Evolutionary conservation across 1,284 basidiomycete species (phyloP).

Genomic region (Blastosporella zonata): DNA sequence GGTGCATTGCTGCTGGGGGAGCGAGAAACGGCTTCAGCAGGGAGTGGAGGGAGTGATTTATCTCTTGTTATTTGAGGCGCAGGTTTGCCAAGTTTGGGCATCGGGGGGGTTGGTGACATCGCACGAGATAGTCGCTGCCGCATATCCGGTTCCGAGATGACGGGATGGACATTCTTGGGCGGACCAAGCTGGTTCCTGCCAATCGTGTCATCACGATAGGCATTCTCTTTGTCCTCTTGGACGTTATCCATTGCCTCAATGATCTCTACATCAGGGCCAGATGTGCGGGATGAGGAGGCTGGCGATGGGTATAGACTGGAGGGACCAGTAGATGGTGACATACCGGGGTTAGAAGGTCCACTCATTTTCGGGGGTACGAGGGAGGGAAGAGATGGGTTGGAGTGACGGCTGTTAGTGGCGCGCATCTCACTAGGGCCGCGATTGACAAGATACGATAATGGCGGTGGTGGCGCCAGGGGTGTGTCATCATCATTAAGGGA

Average conservation of each 20-base stretch:
- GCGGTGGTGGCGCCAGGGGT: constrained; percentile 81
- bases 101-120: constrained; percentile 23
- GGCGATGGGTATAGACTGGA: constrained; percentile 73
- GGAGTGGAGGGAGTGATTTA: constrained; percentile 75
- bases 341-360: constrained; percentile 46
- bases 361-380: constrained; percentile 50
- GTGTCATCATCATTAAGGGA: constrained; percentile 58
- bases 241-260: constrained; percentile 41
- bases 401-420: constrained; percentile 49
- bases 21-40: constrained; percentile 47
- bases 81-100: constrained; percentile 32
- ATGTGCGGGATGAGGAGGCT: constrained; percentile 57
- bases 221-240: constrained; percentile 40
- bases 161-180: constrained; percentile 44
- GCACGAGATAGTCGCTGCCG: constrained; percentile 42
- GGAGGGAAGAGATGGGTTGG: constrained; percentile 65
- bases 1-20: constrained; percentile 33
- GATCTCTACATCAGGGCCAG: constrained; percentile 54
- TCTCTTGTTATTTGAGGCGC: constrained; percentile 48
- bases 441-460: constrained; percentile 79
- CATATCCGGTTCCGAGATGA: constrained; percentile 58
- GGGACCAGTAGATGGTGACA: constrained; percentile 68
- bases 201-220: constrained; percentile 32
- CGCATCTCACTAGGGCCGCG: constrained; percentile 49
- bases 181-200: constrained; percentile 29